Percentiles rank a stretch among this genome's conserved stretches.
Evolutionary conservation across 2,329 filamentous ascomycete species (phyloP).

Genomic region (Aspergillus ochraceoroseus): DNA sequence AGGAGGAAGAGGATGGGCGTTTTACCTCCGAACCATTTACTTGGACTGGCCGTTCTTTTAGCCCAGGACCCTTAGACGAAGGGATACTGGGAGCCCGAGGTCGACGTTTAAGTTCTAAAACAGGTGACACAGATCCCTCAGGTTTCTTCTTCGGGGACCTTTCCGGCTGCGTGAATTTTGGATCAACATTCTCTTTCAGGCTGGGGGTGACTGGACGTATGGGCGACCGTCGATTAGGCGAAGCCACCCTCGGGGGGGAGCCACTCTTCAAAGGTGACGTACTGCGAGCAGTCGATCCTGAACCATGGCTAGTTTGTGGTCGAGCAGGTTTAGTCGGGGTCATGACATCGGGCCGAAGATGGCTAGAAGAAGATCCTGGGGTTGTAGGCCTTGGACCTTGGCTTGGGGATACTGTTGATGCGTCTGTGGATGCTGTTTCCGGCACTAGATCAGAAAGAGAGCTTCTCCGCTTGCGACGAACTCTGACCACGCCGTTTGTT

Average conservation of each 20-base stretch:
- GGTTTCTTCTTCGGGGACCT: slow-evolving; percentile 30
- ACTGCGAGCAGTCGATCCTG: slow-evolving; percentile 29
- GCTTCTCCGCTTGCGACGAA: slow-evolving; percentile 76
- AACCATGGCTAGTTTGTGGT: slow-evolving; percentile 29
- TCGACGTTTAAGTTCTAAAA: slow-evolving; percentile 41
- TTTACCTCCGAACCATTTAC: slow-evolving; percentile 32
- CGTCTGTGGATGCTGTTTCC: slow-evolving; percentile 58
- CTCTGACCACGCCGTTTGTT: slow-evolving; percentile 39
- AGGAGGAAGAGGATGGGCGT: slow-evolving; percentile 51
- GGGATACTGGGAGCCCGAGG: slow-evolving; percentile 50
- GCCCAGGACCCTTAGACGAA: slow-evolving; percentile 36
- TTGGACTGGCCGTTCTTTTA: slow-evolving; percentile 33
- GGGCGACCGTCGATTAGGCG: slow-evolving; percentile 32
- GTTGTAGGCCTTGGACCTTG: slow-evolving; percentile 38
- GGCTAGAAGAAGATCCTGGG: slow-evolving; percentile 25
- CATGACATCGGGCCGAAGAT: slow-evolving; percentile 26
- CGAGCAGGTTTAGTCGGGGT: slow-evolving; percentile 30
- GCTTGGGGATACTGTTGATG: slow-evolving; percentile 35
- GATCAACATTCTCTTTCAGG: slow-evolving; percentile 41
- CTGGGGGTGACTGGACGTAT: slow-evolving; percentile 34
- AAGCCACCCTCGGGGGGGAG: slow-evolving; percentile 29
- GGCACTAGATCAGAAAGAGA: slow-evolving; percentile 80
- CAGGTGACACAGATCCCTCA: slow-evolving; percentile 34
- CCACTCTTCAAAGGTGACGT: slow-evolving; percentile 31
- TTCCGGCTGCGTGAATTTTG: slow-evolving; percentile 32